These are phyloP conservation scores for Aspergillus funiculosus DNA, from an alignment of 495 filamentous ascomycete species.

Conservation along the genomic window DNA sequence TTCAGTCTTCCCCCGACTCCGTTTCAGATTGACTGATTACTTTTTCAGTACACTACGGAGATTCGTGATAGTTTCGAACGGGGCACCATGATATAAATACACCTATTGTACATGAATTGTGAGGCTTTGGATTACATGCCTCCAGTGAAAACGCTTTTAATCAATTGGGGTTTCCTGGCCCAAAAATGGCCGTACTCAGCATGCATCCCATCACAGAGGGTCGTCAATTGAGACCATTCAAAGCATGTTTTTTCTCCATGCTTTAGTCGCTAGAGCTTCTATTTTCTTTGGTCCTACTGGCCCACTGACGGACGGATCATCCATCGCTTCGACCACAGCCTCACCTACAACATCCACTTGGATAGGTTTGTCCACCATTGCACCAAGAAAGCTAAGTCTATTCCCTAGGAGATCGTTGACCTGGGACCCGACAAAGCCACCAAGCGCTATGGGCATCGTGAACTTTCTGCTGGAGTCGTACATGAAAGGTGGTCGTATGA, in stretches of 20 bases:
- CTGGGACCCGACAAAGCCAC: constrained; percentile 59
- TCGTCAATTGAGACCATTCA: constrained; percentile 31
- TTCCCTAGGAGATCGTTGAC: constrained; percentile 73
- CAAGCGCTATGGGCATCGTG: constrained; percentile 76
- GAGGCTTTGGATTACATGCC: constrained; percentile 2
- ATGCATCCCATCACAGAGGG: background rate
- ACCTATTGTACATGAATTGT: constrained; percentile 6
- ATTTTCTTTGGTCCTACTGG: constrained; percentile 62
- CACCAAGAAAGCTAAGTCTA: constrained; percentile 63
- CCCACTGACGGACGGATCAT: constrained; percentile 62
- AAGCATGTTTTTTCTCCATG: constrained; percentile 78
- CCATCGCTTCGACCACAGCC: constrained; percentile 73
- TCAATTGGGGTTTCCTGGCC: too few relatives aligned
- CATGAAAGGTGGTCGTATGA: constrained; percentile 80
- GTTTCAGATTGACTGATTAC: constrained; percentile 27
- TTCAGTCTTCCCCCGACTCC: background rate
- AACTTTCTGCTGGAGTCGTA: constrained; percentile 77
- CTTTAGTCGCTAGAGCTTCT: constrained; percentile 65
- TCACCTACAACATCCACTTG: constrained; percentile 81
- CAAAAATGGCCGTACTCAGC: too few relatives aligned
- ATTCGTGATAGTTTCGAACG: constrained; percentile 98
- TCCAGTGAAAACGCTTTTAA: background rate
- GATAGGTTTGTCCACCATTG: constrained; percentile 78
- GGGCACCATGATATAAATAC: constrained; percentile 60
- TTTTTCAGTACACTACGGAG: constrained; percentile 78